phyloP scores from a whole-genome alignment of 106 monocot genomes.

The Ottelia alismoides region DNA sequence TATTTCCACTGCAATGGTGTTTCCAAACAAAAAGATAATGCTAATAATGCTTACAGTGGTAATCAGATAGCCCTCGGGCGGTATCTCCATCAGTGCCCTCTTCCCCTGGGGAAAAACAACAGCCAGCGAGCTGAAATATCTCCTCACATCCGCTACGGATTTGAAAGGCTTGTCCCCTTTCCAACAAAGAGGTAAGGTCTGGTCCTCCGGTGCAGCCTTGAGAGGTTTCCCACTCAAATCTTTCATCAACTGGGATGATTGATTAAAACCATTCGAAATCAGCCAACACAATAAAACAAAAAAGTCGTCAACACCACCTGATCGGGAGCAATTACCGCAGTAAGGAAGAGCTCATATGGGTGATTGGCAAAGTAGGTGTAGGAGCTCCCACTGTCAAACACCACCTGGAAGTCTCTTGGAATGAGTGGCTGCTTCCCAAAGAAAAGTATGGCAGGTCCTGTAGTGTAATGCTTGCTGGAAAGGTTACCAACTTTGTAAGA shows the following conservation, averaged over 20 bases:
- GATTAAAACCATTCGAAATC: not conserved
- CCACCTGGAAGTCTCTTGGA: not conserved
- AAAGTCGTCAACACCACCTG: not conserved
- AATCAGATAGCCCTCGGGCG: not conserved
- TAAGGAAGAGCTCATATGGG: conserved; percentile 1
- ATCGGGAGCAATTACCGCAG: conserved; percentile 17
- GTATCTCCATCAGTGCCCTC: not conserved
- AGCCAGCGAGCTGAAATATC: conserved; percentile 38
- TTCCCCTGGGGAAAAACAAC: conserved; percentile 21
- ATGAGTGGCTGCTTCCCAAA: conserved; percentile 7
- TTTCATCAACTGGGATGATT: conserved; percentile 25
- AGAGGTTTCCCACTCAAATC: conserved; percentile 27
- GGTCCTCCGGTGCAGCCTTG: conserved; percentile 35
- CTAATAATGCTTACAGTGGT: not conserved
- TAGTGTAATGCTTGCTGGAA: conserved; percentile 55
- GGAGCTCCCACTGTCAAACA: conserved; percentile 8
- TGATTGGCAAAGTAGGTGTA: conserved; percentile 8
- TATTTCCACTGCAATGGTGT: too few relatives aligned
- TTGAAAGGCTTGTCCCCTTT: conserved; percentile 55
- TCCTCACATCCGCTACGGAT: conserved; percentile 36
- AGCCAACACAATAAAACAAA: not conserved
- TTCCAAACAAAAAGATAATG: too few relatives aligned
- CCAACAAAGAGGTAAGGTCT: conserved; percentile 59
- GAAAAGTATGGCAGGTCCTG: conserved; percentile 40
- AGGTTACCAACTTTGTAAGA: not conserved